phyloP scores from a whole-genome alignment of 192 early-diverging fungal genomes.

The Coemansia sp. region DNA sequence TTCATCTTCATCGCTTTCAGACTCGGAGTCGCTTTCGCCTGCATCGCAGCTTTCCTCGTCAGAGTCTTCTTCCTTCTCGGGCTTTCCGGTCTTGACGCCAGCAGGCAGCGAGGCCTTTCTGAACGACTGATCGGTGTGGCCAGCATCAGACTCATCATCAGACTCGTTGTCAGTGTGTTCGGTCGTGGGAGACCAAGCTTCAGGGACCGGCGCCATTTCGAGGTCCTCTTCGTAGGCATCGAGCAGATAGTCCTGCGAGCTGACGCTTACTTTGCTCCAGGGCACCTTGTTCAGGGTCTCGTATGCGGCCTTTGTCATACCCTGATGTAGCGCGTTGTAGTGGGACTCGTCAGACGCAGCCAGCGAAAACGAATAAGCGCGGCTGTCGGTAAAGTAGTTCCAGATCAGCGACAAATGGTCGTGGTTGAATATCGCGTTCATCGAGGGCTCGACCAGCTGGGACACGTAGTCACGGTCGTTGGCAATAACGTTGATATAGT shows the following conservation, averaged over 20 bases:
- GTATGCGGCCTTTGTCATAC: slow-evolving; percentile 73
- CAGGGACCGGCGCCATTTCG: slow-evolving; percentile 29
- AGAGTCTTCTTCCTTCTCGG: slow-evolving; percentile 13
- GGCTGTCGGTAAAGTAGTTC: slow-evolving; percentile 66
- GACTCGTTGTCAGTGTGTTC: slow-evolving; percentile 23
- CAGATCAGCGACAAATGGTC: slow-evolving; percentile 76
- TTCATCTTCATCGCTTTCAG: slow-evolving; percentile 27
- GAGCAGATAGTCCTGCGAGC: slow-evolving; percentile 74
- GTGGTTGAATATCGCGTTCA: slow-evolving; percentile 77
- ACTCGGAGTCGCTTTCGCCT: slow-evolving; percentile 51
- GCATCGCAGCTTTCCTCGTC: slow-evolving; percentile 20
- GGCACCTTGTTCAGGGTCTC: slow-evolving; percentile 65
- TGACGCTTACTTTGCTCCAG: slow-evolving; percentile 65
- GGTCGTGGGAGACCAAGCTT: slow-evolving; percentile 29
- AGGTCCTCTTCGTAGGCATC: slow-evolving; percentile 74
- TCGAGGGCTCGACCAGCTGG: slow-evolving; percentile 67
- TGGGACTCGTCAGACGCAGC: slow-evolving; percentile 58
- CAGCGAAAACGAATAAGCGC: slow-evolving; percentile 76
- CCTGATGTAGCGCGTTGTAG: slow-evolving; percentile 62
- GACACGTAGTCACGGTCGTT: slow-evolving; percentile 51
- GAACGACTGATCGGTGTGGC: slow-evolving; percentile 25
- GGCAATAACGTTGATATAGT: slow-evolving; percentile 60
- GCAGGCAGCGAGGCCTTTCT: slow-evolving; percentile 21
- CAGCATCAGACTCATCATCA: slow-evolving; percentile 16
- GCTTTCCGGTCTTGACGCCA: slow-evolving; percentile 32